phyloP scores from a whole-genome alignment of 495 filamentous ascomycete genomes.

The Xylona heveae region DNA sequence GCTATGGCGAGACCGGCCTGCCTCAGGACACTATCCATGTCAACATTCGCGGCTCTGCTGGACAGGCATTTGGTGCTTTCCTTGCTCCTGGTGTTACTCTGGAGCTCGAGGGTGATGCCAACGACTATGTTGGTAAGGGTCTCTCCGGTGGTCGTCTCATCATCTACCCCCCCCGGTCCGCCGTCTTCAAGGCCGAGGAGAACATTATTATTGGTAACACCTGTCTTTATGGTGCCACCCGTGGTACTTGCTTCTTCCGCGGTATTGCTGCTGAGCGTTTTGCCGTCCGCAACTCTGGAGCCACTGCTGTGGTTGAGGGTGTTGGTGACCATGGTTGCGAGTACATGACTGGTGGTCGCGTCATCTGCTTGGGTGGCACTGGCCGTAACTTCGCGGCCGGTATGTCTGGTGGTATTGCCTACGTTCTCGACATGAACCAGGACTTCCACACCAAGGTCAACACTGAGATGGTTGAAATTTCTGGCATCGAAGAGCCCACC shows the following conservation, averaged over 20 bases:
- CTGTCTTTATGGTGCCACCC: slow-evolving; percentile 91
- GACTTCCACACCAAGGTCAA: slow-evolving; percentile 95
- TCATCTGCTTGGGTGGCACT: slow-evolving; percentile 73
- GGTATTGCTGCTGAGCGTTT: slow-evolving; percentile 95
- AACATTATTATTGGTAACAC: slow-evolving; percentile 94
- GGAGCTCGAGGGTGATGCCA: slow-evolving; percentile 92
- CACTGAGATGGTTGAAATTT: slow-evolving; percentile 94
- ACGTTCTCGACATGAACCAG: slow-evolving; percentile 78
- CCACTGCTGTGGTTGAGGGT: slow-evolving; percentile 90
- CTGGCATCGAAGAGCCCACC: slow-evolving; percentile 63
- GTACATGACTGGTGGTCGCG: slow-evolving; percentile 93
- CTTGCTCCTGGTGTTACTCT: slow-evolving; percentile 88
- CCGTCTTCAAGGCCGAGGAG: slow-evolving; percentile 94
- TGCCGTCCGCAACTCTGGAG: slow-evolving; percentile 93
- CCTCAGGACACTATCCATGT: slow-evolving; percentile 92
- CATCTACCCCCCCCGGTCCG: slow-evolving; percentile 83
- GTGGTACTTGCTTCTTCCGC: slow-evolving; percentile 91
- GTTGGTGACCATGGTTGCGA: slow-evolving; percentile 96
- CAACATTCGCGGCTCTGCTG: slow-evolving; percentile 96
- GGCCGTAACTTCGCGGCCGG: slow-evolving; percentile 99
- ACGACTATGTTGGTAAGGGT: slow-evolving; percentile 97
- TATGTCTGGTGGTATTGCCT: slow-evolving; percentile 99
- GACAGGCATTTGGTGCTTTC: slow-evolving; percentile 94
- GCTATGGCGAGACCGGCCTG: slow-evolving; percentile 76
- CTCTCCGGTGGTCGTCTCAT: slow-evolving; percentile 90